These are phyloP conservation scores for Hyaloscypha finlandica DNA, from an alignment of 495 filamentous ascomycete genomes.

Conservation along the genomic window DNA sequence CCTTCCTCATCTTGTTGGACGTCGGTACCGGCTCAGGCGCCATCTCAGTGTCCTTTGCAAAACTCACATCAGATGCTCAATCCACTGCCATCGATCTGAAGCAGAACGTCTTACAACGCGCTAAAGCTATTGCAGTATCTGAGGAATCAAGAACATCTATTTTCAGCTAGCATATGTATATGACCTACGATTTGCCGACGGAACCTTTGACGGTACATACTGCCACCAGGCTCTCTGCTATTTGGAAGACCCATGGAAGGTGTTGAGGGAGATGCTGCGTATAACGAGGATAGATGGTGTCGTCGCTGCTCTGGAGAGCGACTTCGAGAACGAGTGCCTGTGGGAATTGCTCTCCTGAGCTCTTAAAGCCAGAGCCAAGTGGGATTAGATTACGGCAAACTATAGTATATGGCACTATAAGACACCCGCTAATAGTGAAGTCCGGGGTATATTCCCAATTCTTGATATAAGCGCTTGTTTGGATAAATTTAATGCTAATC, in stretches of 20 bases:
- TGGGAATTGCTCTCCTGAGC: conserved; percentile 45
- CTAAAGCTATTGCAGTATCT: conserved; percentile 30
- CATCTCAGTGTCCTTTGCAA: conserved; percentile 40
- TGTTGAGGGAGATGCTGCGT: neutral
- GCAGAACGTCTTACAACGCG: conserved; percentile 38
- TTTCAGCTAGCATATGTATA: conserved; percentile 42
- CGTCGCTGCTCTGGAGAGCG: conserved; percentile 33
- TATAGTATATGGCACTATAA: conserved; percentile 41
- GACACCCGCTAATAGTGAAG: conserved; percentile 31
- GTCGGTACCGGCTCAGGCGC: conserved; percentile 41
- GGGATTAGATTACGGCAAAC: conserved; percentile 37
- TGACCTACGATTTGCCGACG: conserved; percentile 42
- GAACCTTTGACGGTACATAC: conserved; percentile 10
- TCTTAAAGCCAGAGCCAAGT: conserved; percentile 41
- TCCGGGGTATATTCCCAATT: conserved; percentile 39
- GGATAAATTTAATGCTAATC: conserved; percentile 7
- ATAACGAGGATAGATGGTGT: neutral
- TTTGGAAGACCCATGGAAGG: neutral
- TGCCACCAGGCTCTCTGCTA: neutral
- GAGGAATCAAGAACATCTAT: conserved; percentile 36
- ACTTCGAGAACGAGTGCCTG: conserved; percentile 38
- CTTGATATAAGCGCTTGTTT: too few species aligned
- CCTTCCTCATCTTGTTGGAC: conserved; percentile 37
- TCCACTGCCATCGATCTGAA: conserved; percentile 45
- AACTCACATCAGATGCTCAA: conserved; percentile 37